A percentile compares a stretch with the other conserved stretches of the same genome.
These are phyloP conservation scores for Aspergillus steynii DNA, from an alignment of 495 filamentous ascomycete species.

Conservation along the genomic window DNA sequence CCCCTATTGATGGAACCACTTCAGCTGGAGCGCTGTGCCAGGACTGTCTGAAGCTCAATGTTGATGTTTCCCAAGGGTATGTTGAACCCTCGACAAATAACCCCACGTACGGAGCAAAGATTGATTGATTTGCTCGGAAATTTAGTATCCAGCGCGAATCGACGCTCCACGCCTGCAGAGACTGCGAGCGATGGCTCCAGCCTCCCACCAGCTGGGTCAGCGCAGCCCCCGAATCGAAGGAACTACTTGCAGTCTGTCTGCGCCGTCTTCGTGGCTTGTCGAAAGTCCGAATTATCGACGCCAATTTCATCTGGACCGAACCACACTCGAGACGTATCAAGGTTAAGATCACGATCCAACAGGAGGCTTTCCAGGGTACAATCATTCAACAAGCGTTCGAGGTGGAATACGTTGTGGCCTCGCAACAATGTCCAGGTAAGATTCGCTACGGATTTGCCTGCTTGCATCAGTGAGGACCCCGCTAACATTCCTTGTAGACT, in stretches of 20 bases:
- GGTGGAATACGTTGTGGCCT: conserved; percentile 84
- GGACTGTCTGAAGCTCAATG: conserved; percentile 88
- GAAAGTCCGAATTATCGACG: conserved; percentile 90
- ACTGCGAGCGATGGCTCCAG: conserved; percentile 92
- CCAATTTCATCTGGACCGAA: conserved; percentile 97
- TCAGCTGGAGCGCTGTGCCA: conserved; percentile 86
- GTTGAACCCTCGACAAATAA: not conserved
- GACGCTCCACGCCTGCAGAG: conserved; percentile 78
- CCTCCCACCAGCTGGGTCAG: conserved; percentile 84
- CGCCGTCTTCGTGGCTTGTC: conserved; percentile 75
- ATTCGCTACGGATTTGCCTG: not conserved
- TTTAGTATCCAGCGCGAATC: conserved; percentile 75
- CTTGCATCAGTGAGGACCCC: not conserved
- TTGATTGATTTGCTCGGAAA: conserved; percentile 1
- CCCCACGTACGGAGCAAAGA: not conserved
- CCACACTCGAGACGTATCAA: conserved; percentile 88
- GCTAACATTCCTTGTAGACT: conserved; percentile 41
- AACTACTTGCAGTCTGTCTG: conserved; percentile 86
- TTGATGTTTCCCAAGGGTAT: conserved; percentile 84
- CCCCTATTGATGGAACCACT: conserved; percentile 87
- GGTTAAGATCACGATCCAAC: conserved; percentile 91
- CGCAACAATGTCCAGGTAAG: conserved; percentile 76
- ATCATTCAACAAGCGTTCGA: conserved; percentile 94
- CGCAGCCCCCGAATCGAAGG: conserved; percentile 80
- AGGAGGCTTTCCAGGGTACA: conserved; percentile 67